Conservation (phyloP, 2,329 filamentous ascomycete species). For the Magnaporthales sp. region DNA sequence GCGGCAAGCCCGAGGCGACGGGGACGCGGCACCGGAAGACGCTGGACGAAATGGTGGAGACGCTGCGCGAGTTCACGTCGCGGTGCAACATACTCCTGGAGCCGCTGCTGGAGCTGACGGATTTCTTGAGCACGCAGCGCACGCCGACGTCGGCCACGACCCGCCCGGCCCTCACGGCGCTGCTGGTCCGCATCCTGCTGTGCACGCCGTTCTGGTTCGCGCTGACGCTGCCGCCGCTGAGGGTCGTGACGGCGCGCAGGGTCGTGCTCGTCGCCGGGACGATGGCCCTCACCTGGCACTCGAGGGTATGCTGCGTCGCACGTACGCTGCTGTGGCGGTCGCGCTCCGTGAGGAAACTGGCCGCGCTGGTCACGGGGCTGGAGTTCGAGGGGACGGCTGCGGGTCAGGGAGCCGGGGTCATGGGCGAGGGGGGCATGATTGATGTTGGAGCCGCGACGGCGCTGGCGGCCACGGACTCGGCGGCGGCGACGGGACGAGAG, state of each 20-base stretch:
- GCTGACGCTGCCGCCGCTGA: constrained; percentile 67
- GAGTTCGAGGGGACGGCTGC: constrained; percentile 47
- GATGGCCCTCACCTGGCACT: constrained; percentile 83
- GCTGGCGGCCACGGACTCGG: constrained; percentile 10
- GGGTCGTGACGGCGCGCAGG: constrained; percentile 78
- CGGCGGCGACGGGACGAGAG: constrained; percentile 22
- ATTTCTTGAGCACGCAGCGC: constrained; percentile 85
- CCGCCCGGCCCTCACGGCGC: constrained; percentile 75
- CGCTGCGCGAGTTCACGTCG: constrained; percentile 79
- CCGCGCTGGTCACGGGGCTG: constrained; percentile 71
- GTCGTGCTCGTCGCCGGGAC: constrained; percentile 83
- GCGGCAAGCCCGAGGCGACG: constrained; percentile 37
- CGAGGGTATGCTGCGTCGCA: constrained; percentile 73
- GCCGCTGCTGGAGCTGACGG: constrained; percentile 78
- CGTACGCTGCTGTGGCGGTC: constrained; percentile 89
- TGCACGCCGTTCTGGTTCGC: constrained; percentile 83
- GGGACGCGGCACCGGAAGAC: constrained; percentile 82
- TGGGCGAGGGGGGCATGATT: constrained; percentile 26
- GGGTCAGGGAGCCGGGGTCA: constrained; percentile 14
- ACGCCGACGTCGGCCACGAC: constrained; percentile 90
- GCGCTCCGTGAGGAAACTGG: constrained; percentile 58
- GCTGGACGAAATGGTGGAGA: constrained; percentile 94
- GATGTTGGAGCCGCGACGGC: constrained; percentile 35
- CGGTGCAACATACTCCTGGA: constrained; percentile 89
- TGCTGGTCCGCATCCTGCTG: constrained; percentile 82